Percentiles rank a stretch among this genome's conserved stretches.
Conservation (phyloP, 257 asterid species). For the Solanum tarijense region DNA sequence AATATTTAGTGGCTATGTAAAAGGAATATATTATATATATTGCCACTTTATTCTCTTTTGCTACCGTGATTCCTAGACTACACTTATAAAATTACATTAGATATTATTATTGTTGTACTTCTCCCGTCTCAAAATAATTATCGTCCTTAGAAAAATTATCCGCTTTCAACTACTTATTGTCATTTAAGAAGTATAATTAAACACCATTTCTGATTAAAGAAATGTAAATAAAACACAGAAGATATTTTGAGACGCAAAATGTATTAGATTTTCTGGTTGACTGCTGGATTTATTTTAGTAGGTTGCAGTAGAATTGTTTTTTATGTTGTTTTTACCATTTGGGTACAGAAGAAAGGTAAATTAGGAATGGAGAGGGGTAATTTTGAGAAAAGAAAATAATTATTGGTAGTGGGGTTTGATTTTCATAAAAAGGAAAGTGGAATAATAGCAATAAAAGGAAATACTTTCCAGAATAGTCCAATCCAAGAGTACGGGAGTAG, state of each 20-base stretch:
- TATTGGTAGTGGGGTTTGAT: conserved; percentile 28
- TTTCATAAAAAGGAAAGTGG: conserved; percentile 54
- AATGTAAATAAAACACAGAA: too few species aligned
- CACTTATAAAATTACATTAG: neutral
- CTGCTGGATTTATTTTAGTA: neutral
- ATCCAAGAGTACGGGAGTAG: conserved; percentile 62
- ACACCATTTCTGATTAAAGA: too few species aligned
- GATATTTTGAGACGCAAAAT: neutral
- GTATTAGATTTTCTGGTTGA: neutral
- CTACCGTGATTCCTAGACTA: too few species aligned
- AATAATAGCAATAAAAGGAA: conserved; percentile 63
- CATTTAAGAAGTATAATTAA: neutral
- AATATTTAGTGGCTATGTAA: too few species aligned
- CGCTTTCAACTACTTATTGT: neutral
- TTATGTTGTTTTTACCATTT: conserved; percentile 19
- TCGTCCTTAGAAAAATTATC: neutral
- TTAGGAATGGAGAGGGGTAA: neutral
- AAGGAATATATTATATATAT: too few species aligned
- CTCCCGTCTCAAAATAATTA: neutral
- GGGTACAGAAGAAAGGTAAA: neutral
- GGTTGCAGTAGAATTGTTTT: neutral
- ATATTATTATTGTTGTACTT: neutral
- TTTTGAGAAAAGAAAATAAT: neutral
- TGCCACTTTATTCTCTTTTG: too few species aligned
- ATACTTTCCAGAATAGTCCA: conserved; percentile 59